Conservation (phyloP, 2,329 filamentous ascomycete species). For the Phialemonium atrogriseum region DNA sequence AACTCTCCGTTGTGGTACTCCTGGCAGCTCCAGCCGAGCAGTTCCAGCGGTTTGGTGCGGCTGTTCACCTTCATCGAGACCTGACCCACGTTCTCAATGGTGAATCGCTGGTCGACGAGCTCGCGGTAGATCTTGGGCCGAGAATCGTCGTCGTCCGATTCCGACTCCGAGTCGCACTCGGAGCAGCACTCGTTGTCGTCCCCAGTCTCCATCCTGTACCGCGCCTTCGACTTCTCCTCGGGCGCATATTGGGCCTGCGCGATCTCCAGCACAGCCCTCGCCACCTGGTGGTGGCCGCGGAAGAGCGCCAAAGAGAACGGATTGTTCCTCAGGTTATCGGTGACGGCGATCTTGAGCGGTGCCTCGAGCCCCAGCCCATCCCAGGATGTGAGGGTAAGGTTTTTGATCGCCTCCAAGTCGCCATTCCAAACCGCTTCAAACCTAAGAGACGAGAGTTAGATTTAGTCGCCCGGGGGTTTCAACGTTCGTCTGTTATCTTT, state of each 20-base stretch:
- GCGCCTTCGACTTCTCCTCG: constrained; percentile 39
- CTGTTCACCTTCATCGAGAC: constrained; percentile 62
- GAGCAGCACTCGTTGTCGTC: constrained; percentile 28
- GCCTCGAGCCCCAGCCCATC: constrained; percentile 40
- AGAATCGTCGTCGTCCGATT: constrained; percentile 22
- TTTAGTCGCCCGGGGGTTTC: not conserved
- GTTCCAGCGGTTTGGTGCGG: constrained; percentile 40
- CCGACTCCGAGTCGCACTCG: constrained; percentile 14
- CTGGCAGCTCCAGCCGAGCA: constrained; percentile 36
- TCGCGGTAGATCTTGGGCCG: constrained; percentile 40
- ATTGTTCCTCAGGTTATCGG: constrained; percentile 39
- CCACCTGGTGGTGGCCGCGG: constrained; percentile 55
- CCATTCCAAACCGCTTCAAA: constrained; percentile 68
- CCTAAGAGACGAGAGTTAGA: constrained; percentile 25
- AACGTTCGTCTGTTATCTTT: not conserved
- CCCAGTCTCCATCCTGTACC: constrained; percentile 35
- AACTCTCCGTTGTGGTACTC: constrained; percentile 19
- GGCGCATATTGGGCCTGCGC: constrained; percentile 59
- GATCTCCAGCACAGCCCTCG: constrained; percentile 62
- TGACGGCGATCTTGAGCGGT: constrained; percentile 56
- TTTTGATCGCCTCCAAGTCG: constrained; percentile 58
- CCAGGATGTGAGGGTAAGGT: constrained; percentile 53
- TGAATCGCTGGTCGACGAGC: constrained; percentile 59
- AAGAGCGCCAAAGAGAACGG: constrained; percentile 64
- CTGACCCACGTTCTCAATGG: constrained; percentile 67